phyloP scores from a whole-genome alignment of 257 asterid genomes.

The Forsythia viridissima region DNA sequence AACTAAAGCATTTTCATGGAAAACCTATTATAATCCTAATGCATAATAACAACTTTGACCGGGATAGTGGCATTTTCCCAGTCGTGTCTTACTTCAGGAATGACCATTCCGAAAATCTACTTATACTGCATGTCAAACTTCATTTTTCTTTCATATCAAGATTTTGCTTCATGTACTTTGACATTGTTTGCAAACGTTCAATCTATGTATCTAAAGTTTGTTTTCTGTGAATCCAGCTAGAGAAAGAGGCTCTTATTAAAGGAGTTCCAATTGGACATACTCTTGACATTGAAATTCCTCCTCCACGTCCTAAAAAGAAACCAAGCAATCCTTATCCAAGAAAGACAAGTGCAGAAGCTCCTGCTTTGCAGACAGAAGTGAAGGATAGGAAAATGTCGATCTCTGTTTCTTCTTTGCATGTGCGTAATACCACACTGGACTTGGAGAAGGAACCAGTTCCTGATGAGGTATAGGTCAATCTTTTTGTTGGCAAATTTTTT shows the following conservation, averaged over 20 bases:
- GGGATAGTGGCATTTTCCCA: background rate
- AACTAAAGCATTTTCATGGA: background rate
- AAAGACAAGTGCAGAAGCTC: constrained; percentile 50
- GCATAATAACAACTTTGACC: background rate
- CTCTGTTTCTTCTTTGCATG: constrained; percentile 44
- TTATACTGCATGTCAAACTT: background rate
- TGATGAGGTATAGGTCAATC: constrained; percentile 54
- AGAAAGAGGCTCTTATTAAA: constrained; percentile 81
- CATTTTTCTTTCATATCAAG: background rate
- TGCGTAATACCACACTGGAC: constrained; percentile 36
- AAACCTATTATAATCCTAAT: background rate
- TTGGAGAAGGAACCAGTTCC: constrained; percentile 57
- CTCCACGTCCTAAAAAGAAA: constrained; percentile 97
- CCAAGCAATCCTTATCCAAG: constrained; percentile 95
- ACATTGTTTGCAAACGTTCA: background rate
- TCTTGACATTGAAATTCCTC: constrained; percentile 94
- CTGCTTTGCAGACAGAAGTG: constrained; percentile 49
- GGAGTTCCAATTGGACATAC: constrained; percentile 78
- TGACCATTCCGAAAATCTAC: background rate
- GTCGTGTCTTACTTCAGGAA: background rate
- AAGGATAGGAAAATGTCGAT: constrained; percentile 57
- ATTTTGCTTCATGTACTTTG: background rate
- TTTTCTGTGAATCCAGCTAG: constrained; percentile 53
- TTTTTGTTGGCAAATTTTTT: background rate
- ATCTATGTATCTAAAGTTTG: background rate